Evolutionary conservation across 495 filamentous ascomycete genomes (phyloP).

Genomic region (Penicillium odoratum): DNA sequence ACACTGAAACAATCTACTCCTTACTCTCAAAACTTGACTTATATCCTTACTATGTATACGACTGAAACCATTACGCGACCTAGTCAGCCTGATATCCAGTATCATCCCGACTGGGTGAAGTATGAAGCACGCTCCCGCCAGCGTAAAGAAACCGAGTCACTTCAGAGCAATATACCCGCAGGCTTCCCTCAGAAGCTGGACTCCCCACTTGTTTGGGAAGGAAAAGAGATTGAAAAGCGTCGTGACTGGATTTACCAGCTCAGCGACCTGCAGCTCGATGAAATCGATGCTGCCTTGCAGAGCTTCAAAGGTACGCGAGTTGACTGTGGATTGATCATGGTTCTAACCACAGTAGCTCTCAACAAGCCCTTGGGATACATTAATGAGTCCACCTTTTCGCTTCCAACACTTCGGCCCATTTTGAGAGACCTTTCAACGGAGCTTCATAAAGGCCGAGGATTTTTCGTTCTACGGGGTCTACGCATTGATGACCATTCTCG

Average conservation of each 20-base stretch:
- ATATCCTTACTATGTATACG: slow-evolving; percentile 21
- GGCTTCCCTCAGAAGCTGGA: slow-evolving; percentile 51
- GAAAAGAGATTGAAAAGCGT: slow-evolving; percentile 45
- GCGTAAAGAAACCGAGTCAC: slow-evolving; percentile 43
- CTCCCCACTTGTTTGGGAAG: slow-evolving; percentile 60
- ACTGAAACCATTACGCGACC: slow-evolving; percentile 30
- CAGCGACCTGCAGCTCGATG: slow-evolving; percentile 47
- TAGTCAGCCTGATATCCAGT: slow-evolving; percentile 53
- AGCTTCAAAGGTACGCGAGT: slow-evolving; percentile 53
- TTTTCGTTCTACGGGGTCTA: slow-evolving; percentile 62
- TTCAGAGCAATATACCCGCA: slow-evolving; percentile 45
- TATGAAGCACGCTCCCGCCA: slow-evolving; percentile 51
- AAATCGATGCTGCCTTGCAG: slow-evolving; percentile 54
- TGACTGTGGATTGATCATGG: background rate
- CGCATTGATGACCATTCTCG: slow-evolving; percentile 49
- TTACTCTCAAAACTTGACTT: background rate
- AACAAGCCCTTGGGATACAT: slow-evolving; percentile 48
- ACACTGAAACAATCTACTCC: background rate
- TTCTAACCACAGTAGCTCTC: slow-evolving; percentile 33
- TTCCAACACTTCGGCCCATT: slow-evolving; percentile 48
- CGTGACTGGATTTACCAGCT: slow-evolving; percentile 55
- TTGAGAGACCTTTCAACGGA: slow-evolving; percentile 53
- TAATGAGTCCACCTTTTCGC: slow-evolving; percentile 55
- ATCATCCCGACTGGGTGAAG: slow-evolving; percentile 55
- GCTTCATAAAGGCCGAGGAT: slow-evolving; percentile 59